Base-by-base conservation (phyloP, 1,284 basidiomycete genomes). In the Tremellales sp. region DNA sequence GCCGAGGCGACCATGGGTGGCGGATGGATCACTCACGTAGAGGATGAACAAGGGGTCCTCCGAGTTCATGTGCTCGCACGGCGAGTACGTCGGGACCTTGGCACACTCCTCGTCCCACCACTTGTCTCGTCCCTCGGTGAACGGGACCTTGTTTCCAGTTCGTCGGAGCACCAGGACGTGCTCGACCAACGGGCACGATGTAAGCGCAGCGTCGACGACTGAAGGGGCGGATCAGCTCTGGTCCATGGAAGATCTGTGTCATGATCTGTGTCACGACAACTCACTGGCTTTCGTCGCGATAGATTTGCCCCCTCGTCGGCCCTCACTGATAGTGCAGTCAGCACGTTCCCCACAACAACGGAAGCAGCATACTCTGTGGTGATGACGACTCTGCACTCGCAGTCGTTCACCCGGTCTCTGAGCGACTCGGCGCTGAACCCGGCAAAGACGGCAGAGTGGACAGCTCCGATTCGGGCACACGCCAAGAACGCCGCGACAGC, bases 371-470 rank as follows among this genome's bases (percentile, higher is more conserved):
- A 69, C 66, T 98, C 95, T 34, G 87, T 85, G 12, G 95, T 98
- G 69, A 98, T 91, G 54, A 98, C 78, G 9, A 98, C 89, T 46
- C 84, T 82, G 29, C 84, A 89, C 61, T 81, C 80, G 76, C 93
- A 95, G 74, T 98, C 95, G 49, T 84, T 80, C 33, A 93, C 82
- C 51, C 95, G 85, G 74, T 97, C 95, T 43, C 94, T 83, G 47
- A 98, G 83, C 9, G 88, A 88, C 74, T 97, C 95, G n/a, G 93
- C 84, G 8, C 86, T 91, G 79, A 98, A 98, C 13, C 95, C 94
- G 41, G 94, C 94, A 65, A 98, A 98, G 55, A 98, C 85, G 66
- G 97, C 94, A n/a, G 91, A 95, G 77, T 98, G 95, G 46, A 98
- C 79, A 22, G 95, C 94, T 44, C 94, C 95, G 63, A 98, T 89